phyloP scores from a whole-genome alignment of 1,139 yeast genomes.

The Wickerhamiella pararugosa region DNA sequence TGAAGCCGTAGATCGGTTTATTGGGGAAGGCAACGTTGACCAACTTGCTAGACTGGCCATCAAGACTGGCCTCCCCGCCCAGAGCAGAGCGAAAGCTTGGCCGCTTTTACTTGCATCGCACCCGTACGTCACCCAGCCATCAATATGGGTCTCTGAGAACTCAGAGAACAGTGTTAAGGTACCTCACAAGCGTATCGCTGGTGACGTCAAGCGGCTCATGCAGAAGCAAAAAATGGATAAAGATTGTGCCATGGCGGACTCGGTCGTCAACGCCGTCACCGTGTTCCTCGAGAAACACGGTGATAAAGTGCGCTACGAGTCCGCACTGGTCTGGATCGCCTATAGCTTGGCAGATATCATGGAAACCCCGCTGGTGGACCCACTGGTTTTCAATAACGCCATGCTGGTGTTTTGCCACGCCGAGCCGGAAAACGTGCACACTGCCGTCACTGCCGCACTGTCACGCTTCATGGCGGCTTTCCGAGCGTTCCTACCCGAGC shows the following conservation, averaged over 20 bases:
- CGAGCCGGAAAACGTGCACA: slow-evolving; percentile 17
- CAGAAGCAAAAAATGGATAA: slow-evolving; percentile 4
- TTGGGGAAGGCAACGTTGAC: not conserved
- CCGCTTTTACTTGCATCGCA: slow-evolving; percentile 68
- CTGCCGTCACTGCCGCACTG: slow-evolving; percentile 38
- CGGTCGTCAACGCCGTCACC: slow-evolving; percentile 45
- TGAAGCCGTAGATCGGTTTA: slow-evolving; percentile 2
- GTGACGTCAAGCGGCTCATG: slow-evolving; percentile 22
- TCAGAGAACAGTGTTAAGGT: no score
- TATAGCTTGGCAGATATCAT: slow-evolving; percentile 75
- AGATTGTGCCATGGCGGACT: slow-evolving; percentile 25
- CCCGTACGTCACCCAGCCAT: slow-evolving; percentile 71
- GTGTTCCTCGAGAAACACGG: slow-evolving; percentile 71
- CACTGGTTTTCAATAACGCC: slow-evolving; percentile 64
- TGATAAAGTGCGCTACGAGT: slow-evolving; percentile 56
- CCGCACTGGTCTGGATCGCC: slow-evolving; percentile 78
- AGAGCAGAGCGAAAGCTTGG: slow-evolving; percentile 67
- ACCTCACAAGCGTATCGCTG: slow-evolving; percentile 19
- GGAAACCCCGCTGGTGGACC: slow-evolving; percentile 34
- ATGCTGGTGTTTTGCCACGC: slow-evolving; percentile 59
- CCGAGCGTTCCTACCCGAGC: slow-evolving; percentile 55
- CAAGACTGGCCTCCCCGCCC: slow-evolving; percentile 76
- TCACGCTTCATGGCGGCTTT: slow-evolving; percentile 58
- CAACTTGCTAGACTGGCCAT: slow-evolving; percentile 59
- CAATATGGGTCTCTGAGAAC: slow-evolving; percentile 33